Percentiles rank a stretch among this genome's conserved stretches.
Evolutionary conservation across 257 asterid species (phyloP).

Genomic region (Nicotiana tabacum): DNA sequence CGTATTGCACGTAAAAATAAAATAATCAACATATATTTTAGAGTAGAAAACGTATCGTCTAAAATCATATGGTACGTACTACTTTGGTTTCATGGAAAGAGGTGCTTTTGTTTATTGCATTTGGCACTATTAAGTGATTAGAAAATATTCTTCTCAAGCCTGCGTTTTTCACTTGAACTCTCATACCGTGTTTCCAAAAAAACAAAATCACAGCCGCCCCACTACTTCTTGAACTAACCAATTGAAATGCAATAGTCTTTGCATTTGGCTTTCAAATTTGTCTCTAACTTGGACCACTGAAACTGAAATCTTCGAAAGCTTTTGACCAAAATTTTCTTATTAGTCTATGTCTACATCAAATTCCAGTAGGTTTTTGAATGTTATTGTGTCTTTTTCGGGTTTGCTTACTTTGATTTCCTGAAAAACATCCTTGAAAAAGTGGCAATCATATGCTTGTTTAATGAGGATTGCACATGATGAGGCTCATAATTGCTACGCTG

Average conservation of each 20-base stretch:
- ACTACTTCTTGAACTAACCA: constrained; percentile 7
- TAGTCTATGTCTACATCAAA: background rate
- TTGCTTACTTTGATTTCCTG: background rate
- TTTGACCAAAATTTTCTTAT: background rate
- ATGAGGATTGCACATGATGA: background rate
- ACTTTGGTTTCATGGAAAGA: background rate
- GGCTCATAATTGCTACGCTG: background rate
- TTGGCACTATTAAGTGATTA: background rate
- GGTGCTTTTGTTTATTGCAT: background rate
- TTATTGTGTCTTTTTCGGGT: background rate
- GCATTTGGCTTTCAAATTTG: background rate
- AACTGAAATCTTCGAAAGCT: background rate
- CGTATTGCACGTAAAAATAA: too few relatives aligned
- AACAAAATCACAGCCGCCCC: background rate
- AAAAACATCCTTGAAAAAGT: background rate
- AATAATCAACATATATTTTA: too few relatives aligned
- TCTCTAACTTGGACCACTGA: background rate
- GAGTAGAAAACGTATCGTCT: background rate
- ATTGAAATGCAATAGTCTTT: background rate
- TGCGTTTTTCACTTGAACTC: background rate
- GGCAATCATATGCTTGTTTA: background rate
- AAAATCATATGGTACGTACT: background rate
- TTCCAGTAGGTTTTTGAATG: background rate
- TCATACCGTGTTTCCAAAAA: background rate
- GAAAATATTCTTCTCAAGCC: background rate